Evolutionary conservation across 768 basidiomycete genomes (phyloP), one percentile per base, ranked within the genome.

Genomic region (Mycena vitilis): DNA sequence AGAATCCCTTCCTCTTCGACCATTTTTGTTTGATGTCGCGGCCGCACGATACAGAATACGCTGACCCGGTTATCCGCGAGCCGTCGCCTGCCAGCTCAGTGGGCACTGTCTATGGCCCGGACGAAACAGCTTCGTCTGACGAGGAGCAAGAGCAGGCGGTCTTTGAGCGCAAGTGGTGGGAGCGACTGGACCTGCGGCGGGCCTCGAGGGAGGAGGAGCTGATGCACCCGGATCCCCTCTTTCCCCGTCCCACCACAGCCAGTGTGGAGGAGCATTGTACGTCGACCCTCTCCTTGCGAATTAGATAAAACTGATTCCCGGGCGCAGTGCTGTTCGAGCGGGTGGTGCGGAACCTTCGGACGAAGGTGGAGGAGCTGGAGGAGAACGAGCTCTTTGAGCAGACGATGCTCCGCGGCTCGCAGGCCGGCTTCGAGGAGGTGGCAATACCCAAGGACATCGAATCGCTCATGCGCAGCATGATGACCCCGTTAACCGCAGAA

Each of bases 11-110:
- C 15, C 37, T 23, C 37, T 15, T 23, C 18, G 23, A 25, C 8
- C 18, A 44, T 40, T 45, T 23, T 47, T 8, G 51, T 61, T 52
- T 11, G 25, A 69, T 69, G 61, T 69, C 68, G 18, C 63, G 52
- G 23, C 20, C 62, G 10, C 61, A 63, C 34, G 53, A 60, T 62
- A 80, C 83, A 5, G 84, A 84, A 75, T 87, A 87, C 64, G 83
- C 84, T 7, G 79, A 83, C 20, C 84, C 85, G 30, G 81, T 85
- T 25, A 75, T 85, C 37, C 84, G 85, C 11, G 80, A 82, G 11
- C 80, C 86, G 3, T 88, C 87, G 12, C 86, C 86, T 15, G 81
- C 86, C 20, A 86, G 85, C 64, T 87, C 87, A 16, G 79, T 87
- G 23, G 86, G 86, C 49, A 86, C 85, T 18, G 71, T 79, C 1